Base-by-base conservation (phyloP, 2,329 filamentous ascomycete genomes). In the Ascomycota sp. region DNA sequence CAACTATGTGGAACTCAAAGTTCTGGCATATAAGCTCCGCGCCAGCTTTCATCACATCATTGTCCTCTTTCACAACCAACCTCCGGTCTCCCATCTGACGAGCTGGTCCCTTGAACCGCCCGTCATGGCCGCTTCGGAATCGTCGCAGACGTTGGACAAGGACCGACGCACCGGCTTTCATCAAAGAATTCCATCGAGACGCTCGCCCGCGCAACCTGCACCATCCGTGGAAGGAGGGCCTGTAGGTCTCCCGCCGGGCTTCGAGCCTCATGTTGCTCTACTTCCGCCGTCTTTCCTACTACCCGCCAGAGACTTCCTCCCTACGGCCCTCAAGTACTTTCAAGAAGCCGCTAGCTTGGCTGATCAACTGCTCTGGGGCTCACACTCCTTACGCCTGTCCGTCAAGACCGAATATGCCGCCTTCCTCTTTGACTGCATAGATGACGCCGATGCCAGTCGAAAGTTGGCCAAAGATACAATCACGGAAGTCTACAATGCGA, bases 1-100 rank as follows among this genome's bases (percentile, higher is more conserved):
- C 43, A 76, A 70, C 46, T 81, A 73, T 55, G 72, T 63, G 47
- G 84, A 92, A 52, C 71, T 92, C 37, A 84, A 83, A 47, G 84
- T 95, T 31, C 66, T 98, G 40, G 76, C 80, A 13, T 81, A 82
- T 51, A 98, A 95, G 55, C 66, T 98, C 10, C 75, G 82, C 38
- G 89, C 89, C 11, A 92, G 82, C 13, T 92, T 95, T 50, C 89
- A 91, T 46, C 86, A 98, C 57, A 82, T 98, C 42, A 92, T 92
- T 52, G 89, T 92, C 35, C 67, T 95, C 9, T 95, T 93, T 49
- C 82, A 93, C 58, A 93, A 93, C 54, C 72, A 81, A 35, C 86
- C 86, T 0, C 66, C 76, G 0, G 68, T 92, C 36, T 75, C 73
- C 31, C 59, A 64, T 27, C 64, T 70, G 46, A 64, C 64, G 13